Evolutionary conservation across 805 yeast genomes (phyloP).

Genomic region (Torulaspora microellipsoides): DNA sequence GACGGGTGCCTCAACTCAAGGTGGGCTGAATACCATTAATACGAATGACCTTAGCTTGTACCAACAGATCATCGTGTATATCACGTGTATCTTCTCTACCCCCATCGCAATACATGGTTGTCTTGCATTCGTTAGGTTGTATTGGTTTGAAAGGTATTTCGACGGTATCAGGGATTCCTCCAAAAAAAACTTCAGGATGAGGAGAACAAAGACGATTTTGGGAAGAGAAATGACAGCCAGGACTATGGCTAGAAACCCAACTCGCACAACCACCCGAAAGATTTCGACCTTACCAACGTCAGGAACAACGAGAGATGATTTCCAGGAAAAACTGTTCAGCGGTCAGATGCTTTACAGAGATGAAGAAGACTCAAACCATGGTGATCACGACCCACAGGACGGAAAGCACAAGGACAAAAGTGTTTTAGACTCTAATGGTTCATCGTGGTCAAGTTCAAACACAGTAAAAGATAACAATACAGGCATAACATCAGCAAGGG

Average conservation of each 20-base stretch:
- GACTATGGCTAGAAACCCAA: conserved; percentile 16
- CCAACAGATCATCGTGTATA: conserved; percentile 74
- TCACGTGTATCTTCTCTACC: conserved; percentile 62
- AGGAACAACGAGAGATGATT: conserved; percentile 17
- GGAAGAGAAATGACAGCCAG: conserved; percentile 32
- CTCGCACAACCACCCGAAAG: conserved; percentile 3
- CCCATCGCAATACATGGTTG: conserved; percentile 86
- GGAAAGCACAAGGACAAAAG: neutral
- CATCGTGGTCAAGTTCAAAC: conserved; percentile 12
- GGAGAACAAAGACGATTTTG: conserved; percentile 51
- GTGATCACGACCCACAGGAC: conserved; percentile 21
- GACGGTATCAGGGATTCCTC: conserved; percentile 76
- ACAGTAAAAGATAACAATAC: conserved; percentile 10
- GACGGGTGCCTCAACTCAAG: conserved; percentile 79
- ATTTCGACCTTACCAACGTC: conserved; percentile 3
- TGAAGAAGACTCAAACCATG: conserved; percentile 17
- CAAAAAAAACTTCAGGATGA: conserved; percentile 72
- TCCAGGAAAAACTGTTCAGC: conserved; percentile 35
- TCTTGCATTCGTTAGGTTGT: conserved; percentile 70
- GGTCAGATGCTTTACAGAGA: conserved; percentile 34
- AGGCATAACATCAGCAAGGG: conserved; percentile 7
- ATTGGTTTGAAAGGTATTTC: conserved; percentile 85
- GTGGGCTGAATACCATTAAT: conserved; percentile 82
- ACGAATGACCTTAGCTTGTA: conserved; percentile 58
- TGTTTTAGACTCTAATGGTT: conserved; percentile 6